Evolutionary conservation across 2,329 filamentous ascomycete genomes (phyloP), one percentile per base, ranked within the genome.

Genomic region (Cytospora paraplurivora): DNA sequence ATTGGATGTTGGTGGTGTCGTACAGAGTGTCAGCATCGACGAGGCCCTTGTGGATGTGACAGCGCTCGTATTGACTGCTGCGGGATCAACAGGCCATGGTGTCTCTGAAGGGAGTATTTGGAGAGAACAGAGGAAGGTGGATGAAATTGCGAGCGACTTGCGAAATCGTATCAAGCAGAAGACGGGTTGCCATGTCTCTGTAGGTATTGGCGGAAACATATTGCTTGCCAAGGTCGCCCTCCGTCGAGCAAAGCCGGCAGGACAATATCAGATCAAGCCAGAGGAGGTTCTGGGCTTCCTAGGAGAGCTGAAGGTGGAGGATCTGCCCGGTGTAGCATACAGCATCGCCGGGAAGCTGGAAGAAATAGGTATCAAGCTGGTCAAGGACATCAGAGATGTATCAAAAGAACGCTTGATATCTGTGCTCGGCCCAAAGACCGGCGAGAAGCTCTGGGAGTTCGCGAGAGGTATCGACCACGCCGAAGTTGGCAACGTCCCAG

Each of bases 1-100:
- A 12, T 77, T 98, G 38, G 84, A 86, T 7, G 81, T 93, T 10
- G 92, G 90, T 19, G 94, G 93, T 1, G 77, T 92, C 19, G 92
- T 98, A 0, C 95, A 99, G 73, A 98, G 95, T 71, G 94, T 99
- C 59, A 98, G 95, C 72, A 91, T 99, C 53, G 96, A 99, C 69
- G 96, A 99, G 76, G 95, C 93, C 1, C 82, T 99, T 8, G 78
- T 99, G 17, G 95, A 99, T 74, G 84, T 93, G 38, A 95, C 91
- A 3, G 79, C 80, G 4, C 76, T 91, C 4, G 90, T 95, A 64
- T 77, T 92, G 52, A 78, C 82, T 13, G 83, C 82, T 15, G 83
- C 85, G 12, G 87, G 86, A 2, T 90, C 89, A 1, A 84, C 90
- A 69, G 91, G 90, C 0, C 78, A 79, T 27, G 84, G 82, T 1